Evolutionary conservation across 1,139 yeast species (phyloP).

Genomic region (Citeromyces hawaiiensis): DNA sequence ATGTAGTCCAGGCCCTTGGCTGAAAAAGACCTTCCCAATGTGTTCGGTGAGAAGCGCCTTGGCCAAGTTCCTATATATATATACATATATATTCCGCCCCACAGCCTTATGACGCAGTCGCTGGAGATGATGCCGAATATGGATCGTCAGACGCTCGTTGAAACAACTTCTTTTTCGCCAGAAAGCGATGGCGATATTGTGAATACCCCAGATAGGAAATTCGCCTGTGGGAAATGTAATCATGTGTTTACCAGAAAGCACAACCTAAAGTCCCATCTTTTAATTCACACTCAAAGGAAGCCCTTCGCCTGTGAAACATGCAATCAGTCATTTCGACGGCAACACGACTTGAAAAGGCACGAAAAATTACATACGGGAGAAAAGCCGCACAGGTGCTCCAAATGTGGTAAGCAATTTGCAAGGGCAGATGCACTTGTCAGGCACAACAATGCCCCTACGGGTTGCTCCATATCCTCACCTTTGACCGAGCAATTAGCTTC

Average conservation of each 20-base stretch:
- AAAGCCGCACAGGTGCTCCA: constrained; percentile 48
- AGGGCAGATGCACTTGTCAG: constrained; percentile 68
- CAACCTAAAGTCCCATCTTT: constrained; percentile 59
- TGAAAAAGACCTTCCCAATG: no score
- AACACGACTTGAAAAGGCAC: constrained; percentile 69
- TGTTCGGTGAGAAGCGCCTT: no score
- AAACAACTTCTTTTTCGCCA: background rate
- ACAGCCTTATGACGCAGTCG: background rate
- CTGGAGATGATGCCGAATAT: constrained; percentile 1
- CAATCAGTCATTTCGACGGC: constrained; percentile 48
- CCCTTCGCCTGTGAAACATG: constrained; percentile 63
- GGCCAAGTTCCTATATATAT: no score
- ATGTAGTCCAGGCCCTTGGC: no score
- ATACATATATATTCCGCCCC: background rate
- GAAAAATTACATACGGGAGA: constrained; percentile 67
- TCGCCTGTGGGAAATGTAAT: constrained; percentile 43
- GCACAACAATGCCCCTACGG: constrained; percentile 25
- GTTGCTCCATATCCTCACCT: constrained; percentile 9
- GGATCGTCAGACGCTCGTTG: background rate
- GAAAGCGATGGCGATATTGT: constrained; percentile 4
- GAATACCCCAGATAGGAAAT: constrained; percentile 13
- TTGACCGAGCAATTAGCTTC: background rate
- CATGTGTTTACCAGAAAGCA: constrained; percentile 60
- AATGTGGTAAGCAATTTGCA: constrained; percentile 58
- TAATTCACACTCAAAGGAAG: constrained; percentile 54